Base-by-base conservation (phyloP, 2,329 filamentous ascomycete species). In the Apiospora koreana region DNA sequence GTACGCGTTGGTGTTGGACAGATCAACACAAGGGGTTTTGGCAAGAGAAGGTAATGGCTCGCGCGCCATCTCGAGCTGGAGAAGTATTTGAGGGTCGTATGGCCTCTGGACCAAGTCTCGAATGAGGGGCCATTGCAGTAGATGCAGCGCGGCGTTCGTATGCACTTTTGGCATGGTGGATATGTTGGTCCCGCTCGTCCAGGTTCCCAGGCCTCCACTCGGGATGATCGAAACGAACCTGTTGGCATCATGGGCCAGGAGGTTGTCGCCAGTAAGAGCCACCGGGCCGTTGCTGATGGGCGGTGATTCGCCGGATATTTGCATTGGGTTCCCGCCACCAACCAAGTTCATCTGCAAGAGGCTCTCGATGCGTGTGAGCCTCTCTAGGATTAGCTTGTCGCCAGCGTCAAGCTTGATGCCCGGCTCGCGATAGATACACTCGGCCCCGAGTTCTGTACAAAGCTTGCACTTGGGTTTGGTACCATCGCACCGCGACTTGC, bases 401-500 rank as follows among this genome's bases (percentile, higher is more conserved):
- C 93, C 93, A 45, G 93, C 93, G 79, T 96, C 93, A 12, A 96
- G 88, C 82, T 96, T 96, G 84, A 95, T 93, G 2, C 93, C 93
- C 8, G 93, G 93, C 79, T 96, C 93, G 73, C 93, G 89, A 80
- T 96, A 96, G 74, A 95, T 87, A 80, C 93, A 96, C 73, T 95
- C 92, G 62, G 93, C 93, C 69, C 93, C 92, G 50, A 95, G 85
- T 79, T 95, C 93, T 12, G 91, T 90, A 81, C 93, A 96, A 45
- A 96, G 89, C 80, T 94, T 92, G 83, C 93, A 96, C 80, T 94
- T 95, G 62, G 93, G 93, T 75, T 93, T 91, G 12, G 88, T 92
- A 69, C 93, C 93, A 79, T 94, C 92, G 80, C 93, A 94, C 72
- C 92, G 88, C 71, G 92, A 94, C 78, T 95, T 95, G 75, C 93